Evolutionary conservation across 2,329 filamentous ascomycete genomes (phyloP), one percentile per base, ranked within the genome.

Genomic region (Monosporascus sp.): DNA sequence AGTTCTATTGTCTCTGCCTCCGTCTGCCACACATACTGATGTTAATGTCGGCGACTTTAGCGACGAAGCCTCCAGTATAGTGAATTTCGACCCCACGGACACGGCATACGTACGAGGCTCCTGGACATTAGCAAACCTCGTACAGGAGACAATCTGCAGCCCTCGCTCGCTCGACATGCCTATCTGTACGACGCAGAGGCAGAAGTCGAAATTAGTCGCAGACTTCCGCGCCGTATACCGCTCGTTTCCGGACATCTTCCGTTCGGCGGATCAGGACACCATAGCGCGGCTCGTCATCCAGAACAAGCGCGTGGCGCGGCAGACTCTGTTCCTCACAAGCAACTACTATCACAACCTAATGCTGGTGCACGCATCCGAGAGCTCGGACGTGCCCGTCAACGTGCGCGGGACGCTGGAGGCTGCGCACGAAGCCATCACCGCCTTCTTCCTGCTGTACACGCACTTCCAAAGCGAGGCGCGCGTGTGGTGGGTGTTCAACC

Each of bases 401-500:
- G 76, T 88, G 18, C 76, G 84, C 18, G 86, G 82, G 5, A 87
- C 87, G 3, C 72, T 92, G 14, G 87, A 91, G 67, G 87, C 88
- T 0, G 88, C 88, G 0, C 85, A 90, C 61, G 86, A 88, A 65
- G 88, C 88, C 5, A 82, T 93, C 47, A 80, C 78, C 45, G 77
- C 87, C 1, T 93, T 91, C 66, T 91, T 92, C 67, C 77, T 90
- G 53, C 77, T 91, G 7, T 89, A 85, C 70, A 75, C 74, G 38
- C 72, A 89, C 14, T 84, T 91, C 57, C 82, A 86, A 60, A 75
- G 76, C 17, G 89, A 93, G 72, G 87, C 87, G 1, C 79, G 85
- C 15, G 88, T 91, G 1, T 92, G 88, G 88, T 93, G 88, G 88
- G 87, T 90, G 1, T 90, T 91, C 60, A 89, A 90, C 66, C 89